Base-by-base conservation (phyloP, 73 alveolate species). In the Paramecium caudatum region DNA sequence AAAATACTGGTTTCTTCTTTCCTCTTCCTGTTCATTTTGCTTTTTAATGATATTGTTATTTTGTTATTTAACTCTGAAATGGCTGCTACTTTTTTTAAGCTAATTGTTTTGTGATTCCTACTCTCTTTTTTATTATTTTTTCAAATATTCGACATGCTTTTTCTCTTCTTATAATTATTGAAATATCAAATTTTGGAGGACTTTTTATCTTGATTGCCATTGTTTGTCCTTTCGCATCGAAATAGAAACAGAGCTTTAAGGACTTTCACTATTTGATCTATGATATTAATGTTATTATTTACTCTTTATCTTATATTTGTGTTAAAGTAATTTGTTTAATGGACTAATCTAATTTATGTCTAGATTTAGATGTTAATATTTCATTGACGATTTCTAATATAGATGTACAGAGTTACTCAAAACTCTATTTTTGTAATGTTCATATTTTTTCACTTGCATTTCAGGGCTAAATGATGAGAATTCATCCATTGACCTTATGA, bases 261-360 rank as follows among this genome's bases (percentile, higher is more conserved):
- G n/a, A n/a, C n/a, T n/a, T n/a, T n/a, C n/a, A n/a, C n/a, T n/a
- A n/a, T n/a, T n/a, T n/a, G n/a, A n/a, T n/a, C n/a, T n/a, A n/a
- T n/a, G n/a, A n/a, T n/a, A n/a, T n/a, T n/a, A n/a, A n/a, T n/a
- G n/a, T n/a, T n/a, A n/a, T n/a, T n/a, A n/a, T n/a, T 27, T 55
- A 55, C 80, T 55, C 12, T 27, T 55, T 55, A 7, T 55, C 80
- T 5, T 55, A 55, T 55, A n/a, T n/a, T n/a, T 55, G 7, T 27
- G 23, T 21, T 16, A 16, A 55, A 27, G 80, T 23, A 19, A 55
- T 55, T 5, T 55, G 30, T 10, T 55, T 55, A 55, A 55, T 37
- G 2, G 80, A 55, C 30, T 55, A 10, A 55, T 55, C 45, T 55
- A 21, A 55, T 55, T 55, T 55, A 25, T 55, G 80, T 43, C 80